These are phyloP conservation scores for Entamoeba histolytica DNA, from an alignment of 208 protist species.

Conservation along the genomic window DNA sequence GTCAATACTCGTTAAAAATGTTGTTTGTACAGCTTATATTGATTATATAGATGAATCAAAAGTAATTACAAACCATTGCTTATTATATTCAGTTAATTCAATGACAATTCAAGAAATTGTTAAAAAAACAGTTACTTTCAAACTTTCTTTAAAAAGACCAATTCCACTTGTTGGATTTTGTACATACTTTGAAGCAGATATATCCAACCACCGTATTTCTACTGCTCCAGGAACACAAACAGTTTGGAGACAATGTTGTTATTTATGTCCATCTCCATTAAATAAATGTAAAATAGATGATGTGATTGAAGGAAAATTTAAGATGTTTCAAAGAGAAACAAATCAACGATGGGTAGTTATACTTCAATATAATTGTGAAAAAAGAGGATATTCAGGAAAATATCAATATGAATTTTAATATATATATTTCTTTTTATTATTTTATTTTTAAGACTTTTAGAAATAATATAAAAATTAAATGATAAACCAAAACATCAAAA, in stretches of 20 bases:
- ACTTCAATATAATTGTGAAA: neutral
- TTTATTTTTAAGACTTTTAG: too few relatives aligned
- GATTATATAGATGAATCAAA: neutral
- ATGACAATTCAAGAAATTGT: neutral
- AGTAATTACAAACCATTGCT: neutral
- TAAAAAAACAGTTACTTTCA: neutral
- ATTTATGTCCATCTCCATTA: neutral
- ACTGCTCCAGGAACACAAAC: neutral
- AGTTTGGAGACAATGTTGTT: neutral
- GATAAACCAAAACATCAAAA: too few relatives aligned
- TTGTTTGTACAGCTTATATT: neutral
- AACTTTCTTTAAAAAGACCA: neutral
- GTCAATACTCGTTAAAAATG: neutral
- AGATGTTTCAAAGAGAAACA: neutral
- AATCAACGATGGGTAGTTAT: neutral
- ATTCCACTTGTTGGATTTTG: neutral
- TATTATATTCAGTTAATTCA: neutral
- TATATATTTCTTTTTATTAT: neutral
- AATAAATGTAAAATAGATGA: neutral
- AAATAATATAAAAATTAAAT: too few relatives aligned
- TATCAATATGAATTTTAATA: neutral
- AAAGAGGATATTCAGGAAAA: neutral
- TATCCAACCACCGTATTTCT: neutral
- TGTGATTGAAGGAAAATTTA: neutral
- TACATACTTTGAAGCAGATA: neutral